phyloP scores from a whole-genome alignment of 257 asterid species.

The Euphrasia confusa region DNA sequence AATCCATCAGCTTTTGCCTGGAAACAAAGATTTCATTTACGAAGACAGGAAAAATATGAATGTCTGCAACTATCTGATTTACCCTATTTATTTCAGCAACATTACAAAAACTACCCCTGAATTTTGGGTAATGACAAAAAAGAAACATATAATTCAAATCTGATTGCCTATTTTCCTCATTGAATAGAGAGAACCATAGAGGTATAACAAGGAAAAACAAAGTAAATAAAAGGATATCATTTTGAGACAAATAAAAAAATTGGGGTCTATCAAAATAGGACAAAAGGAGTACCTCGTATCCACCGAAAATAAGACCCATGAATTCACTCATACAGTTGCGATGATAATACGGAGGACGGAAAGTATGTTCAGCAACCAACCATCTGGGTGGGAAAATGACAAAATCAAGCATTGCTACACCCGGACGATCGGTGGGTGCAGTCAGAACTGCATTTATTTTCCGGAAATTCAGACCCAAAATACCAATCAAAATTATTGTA shows the following conservation, averaged over 20 bases:
- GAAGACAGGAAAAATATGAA: conserved; percentile 2
- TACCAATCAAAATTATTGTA: not conserved
- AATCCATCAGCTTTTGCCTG: conserved; percentile 99
- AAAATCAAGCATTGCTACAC: conserved; percentile 96
- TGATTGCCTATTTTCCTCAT: too few species aligned
- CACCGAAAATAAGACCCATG: conserved; percentile 92
- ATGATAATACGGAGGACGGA: conserved; percentile 97
- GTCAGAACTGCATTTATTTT: conserved; percentile 70
- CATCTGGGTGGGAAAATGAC: conserved; percentile 97
- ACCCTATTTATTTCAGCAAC: not conserved
- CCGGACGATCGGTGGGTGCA: conserved; percentile 88
- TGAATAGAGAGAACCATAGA: too few species aligned
- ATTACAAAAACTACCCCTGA: not conserved
- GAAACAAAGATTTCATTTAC: conserved; percentile 19
- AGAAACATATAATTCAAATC: too few species aligned
- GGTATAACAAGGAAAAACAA: not conserved
- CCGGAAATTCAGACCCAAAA: conserved; percentile 17
- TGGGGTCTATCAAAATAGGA: not conserved
- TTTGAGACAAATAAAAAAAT: too few species aligned
- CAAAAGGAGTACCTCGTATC: conserved; percentile 60
- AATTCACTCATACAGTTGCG: conserved; percentile 98
- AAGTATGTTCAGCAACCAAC: conserved; percentile 96
- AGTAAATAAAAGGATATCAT: too few species aligned
- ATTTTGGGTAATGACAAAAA: not conserved
- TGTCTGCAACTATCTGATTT: not conserved